A percentile compares a stretch with the other conserved stretches of the same genome.
phyloP scores from a whole-genome alignment of 805 yeast species.

The Yueomyces sinensis region DNA sequence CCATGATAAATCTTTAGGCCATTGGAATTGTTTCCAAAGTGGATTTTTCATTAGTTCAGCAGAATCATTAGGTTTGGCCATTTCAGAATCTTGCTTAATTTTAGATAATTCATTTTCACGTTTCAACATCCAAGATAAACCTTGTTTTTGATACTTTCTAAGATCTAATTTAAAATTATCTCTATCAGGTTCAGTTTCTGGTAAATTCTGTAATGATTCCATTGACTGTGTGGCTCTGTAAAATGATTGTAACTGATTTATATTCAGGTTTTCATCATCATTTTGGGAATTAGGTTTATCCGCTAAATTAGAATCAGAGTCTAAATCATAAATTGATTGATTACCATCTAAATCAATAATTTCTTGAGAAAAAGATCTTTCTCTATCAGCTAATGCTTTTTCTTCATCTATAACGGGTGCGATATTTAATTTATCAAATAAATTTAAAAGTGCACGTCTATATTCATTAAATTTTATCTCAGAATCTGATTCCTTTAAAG shows the following conservation, averaged over 20 bases:
- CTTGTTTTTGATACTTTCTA: constrained; percentile 72
- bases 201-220: constrained; percentile 40
- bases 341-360: constrained; percentile 25
- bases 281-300: constrained; percentile 7
- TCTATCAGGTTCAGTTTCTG: constrained; percentile 42
- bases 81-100: constrained; percentile 4
- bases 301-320: no score
- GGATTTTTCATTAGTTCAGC: constrained; percentile 61
- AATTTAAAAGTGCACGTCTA: constrained; percentile 39
- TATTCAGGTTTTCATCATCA: constrained; percentile 32
- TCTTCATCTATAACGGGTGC: constrained; percentile 7
- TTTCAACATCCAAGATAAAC: constrained; percentile 80
- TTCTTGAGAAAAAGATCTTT: constrained; percentile 12
- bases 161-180: constrained; percentile 43
- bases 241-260: constrained; percentile 65
- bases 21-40: constrained; percentile 63
- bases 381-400: constrained; percentile 6
- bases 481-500: constrained; percentile 34
- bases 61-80: constrained; percentile 17
- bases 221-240: constrained; percentile 61
- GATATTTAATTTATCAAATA: constrained; percentile 39
- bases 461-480: constrained; percentile 40
- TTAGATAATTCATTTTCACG: constrained; percentile 49
- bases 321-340: neutral
- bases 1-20: constrained; percentile 50